Conservation (phyloP, 2,329 filamentous ascomycete species). For the Thielaviopsis euricoi region DNA sequence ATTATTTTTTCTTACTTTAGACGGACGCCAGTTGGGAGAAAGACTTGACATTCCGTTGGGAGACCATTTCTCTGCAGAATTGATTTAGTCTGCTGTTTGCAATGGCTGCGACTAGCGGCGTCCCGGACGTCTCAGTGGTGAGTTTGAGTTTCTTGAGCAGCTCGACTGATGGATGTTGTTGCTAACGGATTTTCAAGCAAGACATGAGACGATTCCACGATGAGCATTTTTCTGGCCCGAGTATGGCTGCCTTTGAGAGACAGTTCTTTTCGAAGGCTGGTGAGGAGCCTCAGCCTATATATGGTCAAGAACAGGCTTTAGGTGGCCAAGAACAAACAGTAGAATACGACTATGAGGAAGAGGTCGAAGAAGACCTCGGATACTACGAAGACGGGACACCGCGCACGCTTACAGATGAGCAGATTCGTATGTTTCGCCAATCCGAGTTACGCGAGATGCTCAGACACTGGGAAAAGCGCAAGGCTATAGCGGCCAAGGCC, state of each 20-base stretch:
- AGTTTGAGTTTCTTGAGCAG: background rate
- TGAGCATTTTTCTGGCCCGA: background rate
- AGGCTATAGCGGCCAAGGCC: constrained; percentile 6
- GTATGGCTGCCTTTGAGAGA: background rate
- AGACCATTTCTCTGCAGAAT: background rate
- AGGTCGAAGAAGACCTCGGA: constrained; percentile 54
- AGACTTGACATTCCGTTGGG: background rate
- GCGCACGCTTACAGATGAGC: constrained; percentile 77
- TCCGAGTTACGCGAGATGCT: constrained; percentile 66
- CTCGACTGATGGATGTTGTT: background rate
- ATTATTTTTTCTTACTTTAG: background rate
- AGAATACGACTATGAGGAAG: constrained; percentile 14
- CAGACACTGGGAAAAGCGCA: constrained; percentile 19
- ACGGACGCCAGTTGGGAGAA: too few species aligned
- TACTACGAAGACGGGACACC: constrained; percentile 79
- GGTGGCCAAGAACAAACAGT: background rate
- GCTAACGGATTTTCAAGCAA: background rate
- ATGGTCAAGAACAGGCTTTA: too few species aligned
- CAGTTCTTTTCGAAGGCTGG: background rate
- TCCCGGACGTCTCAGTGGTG: background rate
- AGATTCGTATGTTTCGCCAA: constrained; percentile 80
- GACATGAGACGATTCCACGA: background rate
- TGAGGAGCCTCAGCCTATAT: too few species aligned
- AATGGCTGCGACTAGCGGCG: background rate
- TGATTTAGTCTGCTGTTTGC: background rate